Conservation (phyloP, 805 yeast genomes). For the Saturnispora diversa region DNA sequence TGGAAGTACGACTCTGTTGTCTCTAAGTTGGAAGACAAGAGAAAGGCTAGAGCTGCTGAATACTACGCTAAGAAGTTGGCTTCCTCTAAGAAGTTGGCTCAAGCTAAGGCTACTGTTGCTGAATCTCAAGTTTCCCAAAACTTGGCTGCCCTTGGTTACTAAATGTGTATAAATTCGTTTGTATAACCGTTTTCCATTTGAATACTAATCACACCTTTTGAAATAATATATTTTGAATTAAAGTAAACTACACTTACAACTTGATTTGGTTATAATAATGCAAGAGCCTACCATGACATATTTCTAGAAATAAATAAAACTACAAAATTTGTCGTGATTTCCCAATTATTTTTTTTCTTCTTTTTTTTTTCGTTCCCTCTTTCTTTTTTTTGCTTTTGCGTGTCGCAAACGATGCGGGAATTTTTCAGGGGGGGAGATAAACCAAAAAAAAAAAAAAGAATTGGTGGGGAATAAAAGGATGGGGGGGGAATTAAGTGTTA, state of each 20-base stretch:
- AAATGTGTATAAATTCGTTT: slow-evolving; percentile 32
- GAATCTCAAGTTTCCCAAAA: slow-evolving; percentile 85
- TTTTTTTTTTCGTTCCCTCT: too few relatives aligned
- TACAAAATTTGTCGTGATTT: too few relatives aligned
- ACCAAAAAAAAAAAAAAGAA: too few relatives aligned
- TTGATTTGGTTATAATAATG: too few relatives aligned
- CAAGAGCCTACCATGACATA: too few relatives aligned
- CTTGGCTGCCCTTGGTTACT: slow-evolving; percentile 97
- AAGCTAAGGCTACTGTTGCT: slow-evolving; percentile 83
- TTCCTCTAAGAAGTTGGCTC: slow-evolving; percentile 81
- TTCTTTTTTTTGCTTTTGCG: too few relatives aligned
- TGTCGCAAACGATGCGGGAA: too few relatives aligned
- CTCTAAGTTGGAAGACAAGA: slow-evolving; percentile 96
- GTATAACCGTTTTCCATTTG: slow-evolving; percentile 4
- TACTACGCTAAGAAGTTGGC: slow-evolving; percentile 98
- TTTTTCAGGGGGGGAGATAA: too few relatives aligned
- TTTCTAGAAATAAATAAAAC: too few relatives aligned
- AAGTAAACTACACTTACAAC: neutral
- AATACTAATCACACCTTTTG: slow-evolving; percentile 2
- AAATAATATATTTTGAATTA: neutral
- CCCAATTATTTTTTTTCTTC: too few relatives aligned
- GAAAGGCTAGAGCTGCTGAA: slow-evolving; percentile 98
- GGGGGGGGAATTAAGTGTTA: too few relatives aligned
- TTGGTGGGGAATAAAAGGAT: too few relatives aligned
- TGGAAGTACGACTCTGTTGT: slow-evolving; percentile 99